Conservation (phyloP, 2,329 filamentous ascomycete species). For the Fusarium mexicanum region DNA sequence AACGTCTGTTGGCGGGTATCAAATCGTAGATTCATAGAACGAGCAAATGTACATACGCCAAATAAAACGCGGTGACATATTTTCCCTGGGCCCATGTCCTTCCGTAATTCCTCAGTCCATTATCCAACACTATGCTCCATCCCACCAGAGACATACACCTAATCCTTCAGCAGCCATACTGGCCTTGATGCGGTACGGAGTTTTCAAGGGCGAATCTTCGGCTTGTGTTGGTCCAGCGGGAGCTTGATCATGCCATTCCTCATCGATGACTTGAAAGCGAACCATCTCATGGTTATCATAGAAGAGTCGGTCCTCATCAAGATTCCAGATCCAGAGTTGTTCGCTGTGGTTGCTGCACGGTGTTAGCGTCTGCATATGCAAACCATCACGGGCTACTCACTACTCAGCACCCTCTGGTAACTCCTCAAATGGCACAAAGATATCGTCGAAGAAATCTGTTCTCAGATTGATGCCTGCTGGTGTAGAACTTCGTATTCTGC, state of each 20-base stretch:
- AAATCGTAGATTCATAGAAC: slow-evolving; percentile 50
- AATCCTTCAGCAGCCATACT: slow-evolving; percentile 72
- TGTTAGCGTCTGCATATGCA: slow-evolving; percentile 12
- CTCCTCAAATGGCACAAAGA: slow-evolving; percentile 79
- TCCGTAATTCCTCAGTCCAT: slow-evolving; percentile 16
- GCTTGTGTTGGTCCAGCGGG: slow-evolving; percentile 73
- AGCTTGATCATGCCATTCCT: slow-evolving; percentile 91
- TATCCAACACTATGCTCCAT: slow-evolving; percentile 45
- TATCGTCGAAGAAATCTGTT: slow-evolving; percentile 94
- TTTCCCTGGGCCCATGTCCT: slow-evolving; percentile 2
- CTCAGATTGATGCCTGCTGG: slow-evolving; percentile 79
- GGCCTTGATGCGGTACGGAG: slow-evolving; percentile 76
- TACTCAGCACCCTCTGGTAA: slow-evolving; percentile 81
- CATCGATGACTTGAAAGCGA: slow-evolving; percentile 83
- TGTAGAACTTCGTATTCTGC: slow-evolving; percentile 80
- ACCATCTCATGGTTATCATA: slow-evolving; percentile 93
- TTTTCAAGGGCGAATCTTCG: slow-evolving; percentile 68
- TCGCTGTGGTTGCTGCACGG: slow-evolving; percentile 72
- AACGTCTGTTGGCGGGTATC: slow-evolving; percentile 74
- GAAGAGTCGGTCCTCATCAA: slow-evolving; percentile 78
- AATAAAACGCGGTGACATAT: slow-evolving; percentile 39
- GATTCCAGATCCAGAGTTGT: slow-evolving; percentile 85
- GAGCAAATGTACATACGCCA: slow-evolving; percentile 41
- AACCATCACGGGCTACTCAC: slow-evolving; percentile 53
- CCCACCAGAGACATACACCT: slow-evolving; percentile 73